A percentile compares a stretch with the other conserved stretches of the same genome.
Evolutionary conservation across 176 grass and related monocot species (phyloP).

Genomic region (Tillandsia leiboldiana): DNA sequence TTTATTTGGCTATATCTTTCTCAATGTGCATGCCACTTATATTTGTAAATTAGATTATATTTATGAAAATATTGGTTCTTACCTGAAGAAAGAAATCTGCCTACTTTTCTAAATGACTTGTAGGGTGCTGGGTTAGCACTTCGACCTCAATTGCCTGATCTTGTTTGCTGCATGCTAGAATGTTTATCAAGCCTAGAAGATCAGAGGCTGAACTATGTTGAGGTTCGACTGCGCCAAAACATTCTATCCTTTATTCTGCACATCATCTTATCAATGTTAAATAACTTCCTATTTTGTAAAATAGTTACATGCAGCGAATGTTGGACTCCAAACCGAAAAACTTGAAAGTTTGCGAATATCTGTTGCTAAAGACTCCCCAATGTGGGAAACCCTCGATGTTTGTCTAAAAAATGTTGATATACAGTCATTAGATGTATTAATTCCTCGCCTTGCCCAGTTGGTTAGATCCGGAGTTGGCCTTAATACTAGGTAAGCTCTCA

Average conservation of each 20-base stretch:
- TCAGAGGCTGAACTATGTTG: conserved; percentile 94
- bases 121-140: conserved; percentile 75
- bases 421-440: conserved; percentile 65
- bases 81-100: not conserved
- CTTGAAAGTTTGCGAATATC: conserved; percentile 80
- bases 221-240: conserved; percentile 43
- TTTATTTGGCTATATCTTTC: not conserved
- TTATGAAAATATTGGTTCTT: not conserved
- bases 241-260: not conserved
- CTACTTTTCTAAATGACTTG: conserved; percentile 8
- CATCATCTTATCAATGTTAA: not conserved
- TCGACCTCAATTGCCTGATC: conserved; percentile 66
- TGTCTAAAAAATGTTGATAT: conserved; percentile 80
- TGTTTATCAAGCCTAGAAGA: conserved; percentile 96
- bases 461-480: conserved; percentile 86
- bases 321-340: conserved; percentile 85
- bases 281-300: conserved; percentile 29
- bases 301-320: conserved; percentile 91
- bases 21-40: no score
- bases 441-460: conserved; percentile 88
- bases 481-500: conserved; percentile 70
- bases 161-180: conserved; percentile 94
- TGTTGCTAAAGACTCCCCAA: conserved; percentile 96
- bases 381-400: conserved; percentile 99
- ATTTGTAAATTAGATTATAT: not conserved